Evolutionary conservation across 108 stramenopile species (phyloP), one percentile per base, ranked within the genome.

Genomic region (Epipyxis sp.): DNA sequence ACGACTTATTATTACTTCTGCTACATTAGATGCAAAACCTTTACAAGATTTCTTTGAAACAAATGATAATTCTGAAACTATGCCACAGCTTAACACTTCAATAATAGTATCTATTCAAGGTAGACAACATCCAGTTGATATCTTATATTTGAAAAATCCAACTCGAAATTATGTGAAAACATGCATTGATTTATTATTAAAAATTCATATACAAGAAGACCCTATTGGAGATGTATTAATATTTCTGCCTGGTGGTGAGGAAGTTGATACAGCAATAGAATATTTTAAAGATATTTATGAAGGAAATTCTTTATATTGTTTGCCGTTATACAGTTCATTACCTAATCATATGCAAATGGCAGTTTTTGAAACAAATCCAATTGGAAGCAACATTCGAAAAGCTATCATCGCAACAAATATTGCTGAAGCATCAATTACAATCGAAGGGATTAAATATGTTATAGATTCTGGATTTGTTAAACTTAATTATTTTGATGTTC

Each of bases 351-450:
- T 87, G 59, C 93, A 94, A 77, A 89, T 92, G 69, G 59, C 77
- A 43, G 91, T 87, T 2, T 82, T 92, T 40, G 44, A 78, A 45
- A 81, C 76, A 68, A 59, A 84, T 45, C 35, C 59, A 34, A n/a
- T n/a, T n/a, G 69, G 62, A 1, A 69, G 59, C 13, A 45, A 44
- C 27, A 61, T 72, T 71, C 81, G 91, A 30, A 85, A 90, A 59
- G 84, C 92, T 0, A 85, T 94, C 20, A 84, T 94, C 1, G 89
- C 92, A 20, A 96, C 95, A 2, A 96, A 93, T 65, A 90, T 96
- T 40, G 95, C 95, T 16, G 97, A 98, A 79, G 94, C 95, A 54
- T 92, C 91, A 35, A 86, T 98, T 30, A 97, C 97, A 25, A 90
- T 97, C 2, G 93, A 93, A 29, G 78, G 85, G 58, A 30, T 80